A percentile compares a stretch with the other conserved stretches of the same genome.
Evolutionary conservation across 2,329 filamentous ascomycete genomes (phyloP).

Genomic region (Pyrenophora graminea): DNA sequence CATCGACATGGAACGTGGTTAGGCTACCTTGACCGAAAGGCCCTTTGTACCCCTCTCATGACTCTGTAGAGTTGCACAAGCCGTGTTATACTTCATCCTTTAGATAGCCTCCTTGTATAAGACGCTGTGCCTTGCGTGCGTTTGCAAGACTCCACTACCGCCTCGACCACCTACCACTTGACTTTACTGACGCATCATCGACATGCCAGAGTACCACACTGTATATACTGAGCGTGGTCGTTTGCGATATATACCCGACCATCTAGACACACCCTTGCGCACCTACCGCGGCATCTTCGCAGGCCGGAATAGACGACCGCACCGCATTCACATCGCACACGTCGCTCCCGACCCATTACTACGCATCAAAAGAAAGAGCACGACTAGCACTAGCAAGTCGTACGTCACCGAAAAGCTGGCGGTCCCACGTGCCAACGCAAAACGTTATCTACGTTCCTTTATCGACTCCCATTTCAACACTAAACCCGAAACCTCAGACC

Average conservation of each 20-base stretch:
- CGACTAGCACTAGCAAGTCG: slow-evolving; percentile 41
- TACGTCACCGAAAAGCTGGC: slow-evolving; percentile 54
- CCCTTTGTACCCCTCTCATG: slow-evolving; percentile 43
- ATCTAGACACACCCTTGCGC: slow-evolving; percentile 32
- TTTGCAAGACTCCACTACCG: slow-evolving; percentile 7
- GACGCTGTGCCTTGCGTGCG: slow-evolving; percentile 22
- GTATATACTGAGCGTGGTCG: slow-evolving; percentile 47
- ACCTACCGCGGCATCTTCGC: slow-evolving; percentile 50
- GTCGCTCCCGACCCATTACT: slow-evolving; percentile 50
- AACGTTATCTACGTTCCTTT: slow-evolving; percentile 55
- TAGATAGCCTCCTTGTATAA: slow-evolving; percentile 27
- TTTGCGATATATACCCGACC: slow-evolving; percentile 45
- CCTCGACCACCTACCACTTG: slow-evolving; percentile 21
- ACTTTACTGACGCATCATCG: slow-evolving; percentile 35
- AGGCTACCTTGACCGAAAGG: slow-evolving; percentile 37
- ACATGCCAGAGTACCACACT: slow-evolving; percentile 47
- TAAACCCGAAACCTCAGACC: slow-evolving; percentile 27
- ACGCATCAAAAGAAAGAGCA: slow-evolving; percentile 34
- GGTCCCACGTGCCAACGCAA: slow-evolving; percentile 54
- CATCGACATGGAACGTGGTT: slow-evolving; percentile 37
- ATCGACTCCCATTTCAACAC: slow-evolving; percentile 45
- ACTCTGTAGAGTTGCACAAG: slow-evolving; percentile 38
- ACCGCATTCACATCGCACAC: slow-evolving; percentile 61
- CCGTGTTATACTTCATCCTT: slow-evolving; percentile 20
- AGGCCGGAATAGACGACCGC: slow-evolving; percentile 57